Conservation (phyloP, 208 protist species). For the Angomonas ambiguus region DNA sequence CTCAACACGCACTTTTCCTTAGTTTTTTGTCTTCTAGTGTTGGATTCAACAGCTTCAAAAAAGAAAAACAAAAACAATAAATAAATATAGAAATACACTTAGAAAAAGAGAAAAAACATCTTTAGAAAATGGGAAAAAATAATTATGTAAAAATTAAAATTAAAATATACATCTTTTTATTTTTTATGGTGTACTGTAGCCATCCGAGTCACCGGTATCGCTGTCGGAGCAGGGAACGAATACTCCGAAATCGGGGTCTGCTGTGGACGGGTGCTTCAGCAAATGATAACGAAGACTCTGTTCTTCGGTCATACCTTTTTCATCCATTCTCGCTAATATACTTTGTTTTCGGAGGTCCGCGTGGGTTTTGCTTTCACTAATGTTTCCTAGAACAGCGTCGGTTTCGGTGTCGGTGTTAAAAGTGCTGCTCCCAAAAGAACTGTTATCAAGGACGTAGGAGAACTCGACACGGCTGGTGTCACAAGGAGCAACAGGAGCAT, state of each 20-base stretch:
- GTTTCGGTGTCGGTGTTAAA: too few species aligned
- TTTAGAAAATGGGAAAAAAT: slow-evolving; percentile 1
- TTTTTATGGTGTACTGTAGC: slow-evolving; percentile 3
- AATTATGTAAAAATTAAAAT: not conserved
- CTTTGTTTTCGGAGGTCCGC: not conserved
- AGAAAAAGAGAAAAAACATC: not conserved
- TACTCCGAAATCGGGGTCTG: not conserved
- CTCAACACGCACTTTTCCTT: too few species aligned
- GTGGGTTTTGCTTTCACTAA: not conserved
- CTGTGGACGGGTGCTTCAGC: not conserved
- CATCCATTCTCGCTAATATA: not conserved
- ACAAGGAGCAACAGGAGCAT: not conserved
- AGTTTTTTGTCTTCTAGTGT: too few species aligned
- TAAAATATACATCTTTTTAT: slow-evolving; percentile 3
- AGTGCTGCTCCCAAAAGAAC: not conserved
- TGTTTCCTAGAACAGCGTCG: not conserved
- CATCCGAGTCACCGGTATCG: not conserved
- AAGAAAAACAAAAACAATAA: slow-evolving; percentile 5
- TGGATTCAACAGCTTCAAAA: too few species aligned
- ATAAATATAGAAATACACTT: not conserved
- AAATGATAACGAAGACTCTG: not conserved
- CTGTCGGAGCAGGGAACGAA: not conserved
- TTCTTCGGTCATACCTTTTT: not conserved
- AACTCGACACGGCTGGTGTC: not conserved
- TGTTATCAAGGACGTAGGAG: not conserved